A percentile compares a stretch with the other conserved stretches of the same genome.
phyloP scores from a whole-genome alignment of 768 basidiomycete species.

The Lentinula boryana region DNA sequence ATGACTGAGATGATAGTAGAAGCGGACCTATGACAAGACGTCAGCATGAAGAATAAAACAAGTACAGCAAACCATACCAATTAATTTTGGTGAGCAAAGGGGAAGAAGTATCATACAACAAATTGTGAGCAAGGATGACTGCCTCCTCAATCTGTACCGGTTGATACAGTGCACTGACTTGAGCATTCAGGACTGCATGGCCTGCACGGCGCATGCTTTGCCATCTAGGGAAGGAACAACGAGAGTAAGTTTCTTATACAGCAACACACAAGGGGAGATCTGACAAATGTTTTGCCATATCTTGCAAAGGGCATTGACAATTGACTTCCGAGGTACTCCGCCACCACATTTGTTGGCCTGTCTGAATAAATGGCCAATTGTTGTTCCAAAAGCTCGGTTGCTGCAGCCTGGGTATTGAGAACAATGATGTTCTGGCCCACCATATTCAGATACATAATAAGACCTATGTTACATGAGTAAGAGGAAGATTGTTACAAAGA shows the following conservation, averaged over 20 bases:
- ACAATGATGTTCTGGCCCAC: background rate
- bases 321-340: background rate
- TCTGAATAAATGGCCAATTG: background rate
- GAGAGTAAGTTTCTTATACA: no score
- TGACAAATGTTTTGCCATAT: background rate
- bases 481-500: background rate
- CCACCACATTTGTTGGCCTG: background rate
- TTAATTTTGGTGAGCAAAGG: background rate
- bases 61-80: background rate
- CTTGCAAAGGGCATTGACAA: background rate
- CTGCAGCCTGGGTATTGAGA: background rate
- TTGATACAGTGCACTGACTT: background rate
- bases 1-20: background rate
- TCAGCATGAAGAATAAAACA: no score
- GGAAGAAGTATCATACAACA: background rate
- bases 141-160: constrained; percentile 1
- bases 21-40: background rate
- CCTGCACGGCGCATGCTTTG: background rate
- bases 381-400: background rate
- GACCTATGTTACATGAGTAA: background rate
- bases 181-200: background rate
- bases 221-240: background rate
- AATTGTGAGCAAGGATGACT: background rate
- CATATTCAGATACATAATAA: background rate
- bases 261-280: no score